phyloP scores from a whole-genome alignment of 768 basidiomycete species.

The Termitomyces sp. region DNA sequence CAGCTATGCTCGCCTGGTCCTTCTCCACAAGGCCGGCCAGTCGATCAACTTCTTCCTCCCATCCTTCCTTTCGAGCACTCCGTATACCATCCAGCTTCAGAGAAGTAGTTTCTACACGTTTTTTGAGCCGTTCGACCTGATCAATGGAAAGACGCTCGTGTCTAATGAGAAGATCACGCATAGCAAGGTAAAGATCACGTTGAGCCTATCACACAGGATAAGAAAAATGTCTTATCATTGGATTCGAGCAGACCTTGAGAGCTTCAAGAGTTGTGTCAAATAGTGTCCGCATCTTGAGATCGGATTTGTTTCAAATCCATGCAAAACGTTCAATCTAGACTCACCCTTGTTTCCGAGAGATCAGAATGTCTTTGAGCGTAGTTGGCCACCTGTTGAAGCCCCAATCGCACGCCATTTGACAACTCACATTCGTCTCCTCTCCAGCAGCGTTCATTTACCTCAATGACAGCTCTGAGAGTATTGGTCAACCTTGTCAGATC shows the following conservation, averaged over 20 bases:
- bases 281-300: conserved; percentile 54
- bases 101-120: conserved; percentile 75
- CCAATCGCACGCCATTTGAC: conserved; percentile 72
- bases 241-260: conserved; percentile 55
- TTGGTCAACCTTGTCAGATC: conserved; percentile 84
- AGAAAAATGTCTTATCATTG: not conserved
- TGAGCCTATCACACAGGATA: conserved; percentile 47
- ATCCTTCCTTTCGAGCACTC: conserved; percentile 71
- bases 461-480: conserved; percentile 72
- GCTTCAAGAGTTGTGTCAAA: conserved; percentile 72
- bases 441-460: conserved; percentile 82
- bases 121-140: conserved; percentile 84
- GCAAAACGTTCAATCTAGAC: conserved; percentile 21
- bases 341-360: conserved; percentile 68
- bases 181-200: conserved; percentile 84
- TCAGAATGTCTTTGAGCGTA: conserved; percentile 75
- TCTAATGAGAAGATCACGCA: conserved; percentile 82
- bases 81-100: conserved; percentile 77
- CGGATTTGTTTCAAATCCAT: not conserved
- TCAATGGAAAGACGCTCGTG: conserved; percentile 89
- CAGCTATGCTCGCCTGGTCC: conserved; percentile 79
- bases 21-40: conserved; percentile 72
- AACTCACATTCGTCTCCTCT: conserved; percentile 80
- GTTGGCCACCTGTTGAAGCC: conserved; percentile 63
- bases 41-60: conserved; percentile 85